phyloP scores from a whole-genome alignment of 2,329 filamentous ascomycete genomes.

The Xylaria digitata region DNA sequence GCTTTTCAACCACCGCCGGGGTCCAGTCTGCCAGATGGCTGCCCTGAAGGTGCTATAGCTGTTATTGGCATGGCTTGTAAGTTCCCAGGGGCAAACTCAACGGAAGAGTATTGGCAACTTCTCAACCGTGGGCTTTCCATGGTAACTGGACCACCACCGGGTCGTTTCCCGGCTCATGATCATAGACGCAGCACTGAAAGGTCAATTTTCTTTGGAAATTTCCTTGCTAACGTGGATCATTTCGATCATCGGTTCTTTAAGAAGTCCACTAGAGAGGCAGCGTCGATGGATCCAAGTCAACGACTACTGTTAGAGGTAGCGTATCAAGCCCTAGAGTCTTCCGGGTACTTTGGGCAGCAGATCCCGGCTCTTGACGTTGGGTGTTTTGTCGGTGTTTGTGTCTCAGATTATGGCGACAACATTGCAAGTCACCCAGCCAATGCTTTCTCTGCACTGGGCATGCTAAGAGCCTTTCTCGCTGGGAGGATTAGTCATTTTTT shows the following conservation, averaged over 20 bases:
- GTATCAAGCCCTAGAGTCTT: slow-evolving; percentile 23
- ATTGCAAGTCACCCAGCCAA: slow-evolving; percentile 3
- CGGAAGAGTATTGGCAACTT: slow-evolving; percentile 11
- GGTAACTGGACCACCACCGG: not conserved
- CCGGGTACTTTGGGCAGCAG: slow-evolving; percentile 12
- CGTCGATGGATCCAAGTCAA: slow-evolving; percentile 17
- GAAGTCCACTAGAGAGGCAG: slow-evolving; percentile 1
- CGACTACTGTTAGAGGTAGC: slow-evolving; percentile 16
- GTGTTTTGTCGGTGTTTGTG: slow-evolving; percentile 14
- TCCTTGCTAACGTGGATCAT: slow-evolving; percentile 1
- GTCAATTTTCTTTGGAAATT: slow-evolving; percentile 16
- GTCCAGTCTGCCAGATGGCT: too few species aligned
- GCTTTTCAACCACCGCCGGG: too few species aligned
- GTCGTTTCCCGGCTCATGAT: not conserved
- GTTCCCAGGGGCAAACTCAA: slow-evolving; percentile 4
- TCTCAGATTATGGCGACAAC: slow-evolving; percentile 21
- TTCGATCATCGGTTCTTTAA: slow-evolving; percentile 29
- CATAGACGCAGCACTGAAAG: not conserved
- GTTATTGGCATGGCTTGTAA: slow-evolving; percentile 17
- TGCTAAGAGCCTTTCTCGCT: slow-evolving; percentile 43
- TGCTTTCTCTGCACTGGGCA: slow-evolving; percentile 38
- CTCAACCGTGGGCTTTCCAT: not conserved
- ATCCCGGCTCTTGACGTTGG: not conserved
- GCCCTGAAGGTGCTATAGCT: not conserved
- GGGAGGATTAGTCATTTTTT: slow-evolving; percentile 51